Conservation (phyloP, 805 yeast species). For the Teunomyces barrocoloradensis region DNA sequence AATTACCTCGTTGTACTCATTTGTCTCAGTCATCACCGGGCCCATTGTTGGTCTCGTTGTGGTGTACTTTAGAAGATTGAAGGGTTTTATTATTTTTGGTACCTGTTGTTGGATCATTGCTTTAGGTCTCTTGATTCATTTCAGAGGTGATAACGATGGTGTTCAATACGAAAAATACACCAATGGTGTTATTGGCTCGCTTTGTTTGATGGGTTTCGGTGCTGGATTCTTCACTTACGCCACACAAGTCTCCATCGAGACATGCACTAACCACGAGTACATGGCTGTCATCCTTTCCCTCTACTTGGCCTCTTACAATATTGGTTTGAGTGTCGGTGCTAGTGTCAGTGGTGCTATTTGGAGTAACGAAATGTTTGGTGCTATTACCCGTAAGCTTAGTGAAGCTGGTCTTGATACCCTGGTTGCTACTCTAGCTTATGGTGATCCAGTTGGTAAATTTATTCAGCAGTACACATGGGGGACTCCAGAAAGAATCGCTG, state of each 20-base stretch:
- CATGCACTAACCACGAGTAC: constrained; percentile 58
- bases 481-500: constrained; percentile 55
- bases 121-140: constrained; percentile 58
- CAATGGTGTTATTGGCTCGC: constrained; percentile 62
- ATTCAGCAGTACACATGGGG: constrained; percentile 55
- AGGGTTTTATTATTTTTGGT: constrained; percentile 61
- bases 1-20: constrained; percentile 59
- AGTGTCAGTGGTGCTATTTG: constrained; percentile 70
- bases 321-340: constrained; percentile 64
- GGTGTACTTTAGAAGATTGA: constrained; percentile 50
- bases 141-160: constrained; percentile 48
- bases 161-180: constrained; percentile 25
- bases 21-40: constrained; percentile 62
- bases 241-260: constrained; percentile 57
- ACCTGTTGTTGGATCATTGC: constrained; percentile 55
- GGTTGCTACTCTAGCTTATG: constrained; percentile 48
- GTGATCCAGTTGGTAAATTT: constrained; percentile 49
- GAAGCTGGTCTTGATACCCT: constrained; percentile 28
- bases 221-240: constrained; percentile 72
- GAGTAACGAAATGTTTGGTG: constrained; percentile 55
- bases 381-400: constrained; percentile 32
- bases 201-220: constrained; percentile 66
- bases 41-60: constrained; percentile 53
- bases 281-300: constrained; percentile 62
- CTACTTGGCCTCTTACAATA: constrained; percentile 54